Percentiles rank a stretch among this genome's conserved stretches.
Evolutionary conservation across 1,139 yeast species (phyloP).

Genomic region (Geotrichum phurueaensis): DNA sequence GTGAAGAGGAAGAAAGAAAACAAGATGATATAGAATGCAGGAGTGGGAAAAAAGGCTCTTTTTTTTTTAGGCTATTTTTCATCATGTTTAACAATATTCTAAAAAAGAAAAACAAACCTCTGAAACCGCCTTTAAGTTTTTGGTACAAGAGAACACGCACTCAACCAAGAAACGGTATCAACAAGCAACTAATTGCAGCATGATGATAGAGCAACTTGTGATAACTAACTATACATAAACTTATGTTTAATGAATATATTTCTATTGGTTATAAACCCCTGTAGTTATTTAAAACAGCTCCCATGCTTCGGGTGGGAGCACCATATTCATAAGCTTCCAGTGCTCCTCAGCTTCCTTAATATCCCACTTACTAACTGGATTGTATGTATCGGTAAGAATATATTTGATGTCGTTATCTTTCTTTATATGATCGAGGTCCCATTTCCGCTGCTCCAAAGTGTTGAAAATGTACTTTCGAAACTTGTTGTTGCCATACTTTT

Average conservation of each 20-base stretch:
- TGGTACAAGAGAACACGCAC: neutral
- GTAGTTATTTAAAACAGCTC: neutral
- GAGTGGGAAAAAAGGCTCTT: neutral
- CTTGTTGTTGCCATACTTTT: neutral
- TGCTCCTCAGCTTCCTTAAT: neutral
- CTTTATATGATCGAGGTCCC: neutral
- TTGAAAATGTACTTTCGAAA: constrained; percentile 3
- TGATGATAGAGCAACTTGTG: no score
- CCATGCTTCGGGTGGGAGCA: constrained; percentile 7
- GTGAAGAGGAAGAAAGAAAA: neutral
- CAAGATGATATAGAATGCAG: neutral
- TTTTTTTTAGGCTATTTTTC: neutral
- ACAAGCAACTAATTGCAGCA: neutral
- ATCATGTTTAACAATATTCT: no score
- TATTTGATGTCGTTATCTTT: neutral
- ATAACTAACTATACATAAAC: neutral
- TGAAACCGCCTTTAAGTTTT: neutral
- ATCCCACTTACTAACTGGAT: neutral
- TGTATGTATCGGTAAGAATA: neutral
- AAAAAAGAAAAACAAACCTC: neutral
- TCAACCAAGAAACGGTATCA: neutral
- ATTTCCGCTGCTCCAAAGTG: constrained; percentile 2
- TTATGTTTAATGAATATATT: neutral
- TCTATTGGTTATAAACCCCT: neutral
- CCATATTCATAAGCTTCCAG: constrained; percentile 2